Evolutionary conservation across 75 land plant species (phyloP).

Genomic region (Cryptomeria japonica): DNA sequence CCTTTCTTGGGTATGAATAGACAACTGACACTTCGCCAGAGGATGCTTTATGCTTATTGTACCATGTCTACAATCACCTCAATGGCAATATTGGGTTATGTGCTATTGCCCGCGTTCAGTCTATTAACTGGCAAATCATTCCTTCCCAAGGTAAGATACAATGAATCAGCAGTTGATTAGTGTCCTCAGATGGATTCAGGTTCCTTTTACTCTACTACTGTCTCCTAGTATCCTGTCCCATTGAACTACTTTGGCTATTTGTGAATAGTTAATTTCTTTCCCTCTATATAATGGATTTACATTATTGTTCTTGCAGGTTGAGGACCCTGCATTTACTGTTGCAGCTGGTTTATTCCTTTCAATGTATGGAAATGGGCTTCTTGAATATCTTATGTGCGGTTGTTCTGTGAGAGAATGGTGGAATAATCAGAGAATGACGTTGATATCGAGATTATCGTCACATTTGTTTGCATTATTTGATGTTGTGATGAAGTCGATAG

Average conservation of each 20-base stretch:
- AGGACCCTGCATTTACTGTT: slow-evolving; percentile 17
- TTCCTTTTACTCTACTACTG: not conserved
- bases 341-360: slow-evolving; percentile 17
- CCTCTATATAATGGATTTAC: not conserved
- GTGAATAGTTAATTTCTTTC: not conserved
- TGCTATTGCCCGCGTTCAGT: slow-evolving; percentile 22
- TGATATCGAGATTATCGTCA: slow-evolving; percentile 14
- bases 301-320: slow-evolving; percentile 8
- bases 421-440: slow-evolving; percentile 28
- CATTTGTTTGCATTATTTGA: slow-evolving; percentile 21
- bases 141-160: slow-evolving; percentile 39
- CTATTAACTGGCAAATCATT: slow-evolving; percentile 20
- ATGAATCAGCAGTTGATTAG: not conserved
- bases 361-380: slow-evolving; percentile 10
- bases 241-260: not conserved
- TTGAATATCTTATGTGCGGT: slow-evolving; percentile 14
- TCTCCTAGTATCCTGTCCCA: not conserved
- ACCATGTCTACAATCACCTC: slow-evolving; percentile 19
- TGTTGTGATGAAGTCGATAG: slow-evolving; percentile 26
- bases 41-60: slow-evolving; percentile 17
- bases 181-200: not conserved
- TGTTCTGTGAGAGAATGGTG: slow-evolving; percentile 32
- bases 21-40: slow-evolving; percentile 19
- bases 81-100: slow-evolving; percentile 20
- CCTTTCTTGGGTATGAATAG: slow-evolving; percentile 11